Conservation (phyloP, 2,329 filamentous ascomycete species). For the Fusarium pseudocircinatum region DNA sequence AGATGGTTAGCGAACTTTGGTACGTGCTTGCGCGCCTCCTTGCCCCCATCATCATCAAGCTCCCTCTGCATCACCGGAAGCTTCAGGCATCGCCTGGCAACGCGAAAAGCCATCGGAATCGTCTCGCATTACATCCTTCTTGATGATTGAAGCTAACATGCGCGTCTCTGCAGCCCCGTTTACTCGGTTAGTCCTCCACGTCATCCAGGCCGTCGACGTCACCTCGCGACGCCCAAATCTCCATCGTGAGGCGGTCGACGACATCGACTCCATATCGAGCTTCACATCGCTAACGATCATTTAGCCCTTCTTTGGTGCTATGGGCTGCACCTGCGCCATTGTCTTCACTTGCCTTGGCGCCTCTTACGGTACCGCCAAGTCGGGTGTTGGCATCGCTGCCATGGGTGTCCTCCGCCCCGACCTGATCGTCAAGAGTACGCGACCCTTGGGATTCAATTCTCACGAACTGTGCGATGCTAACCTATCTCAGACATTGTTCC, state of each 20-base stretch:
- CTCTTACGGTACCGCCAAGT: constrained; percentile 98
- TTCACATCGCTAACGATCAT: constrained; percentile 47
- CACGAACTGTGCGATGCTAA: constrained; percentile 27
- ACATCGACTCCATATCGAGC: constrained; percentile 25
- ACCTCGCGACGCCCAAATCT: constrained; percentile 35
- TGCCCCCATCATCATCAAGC: constrained; percentile 45
- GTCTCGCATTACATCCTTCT: neutral
- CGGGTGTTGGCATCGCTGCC: constrained; percentile 96
- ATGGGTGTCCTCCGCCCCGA: constrained; percentile 99
- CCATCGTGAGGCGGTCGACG: constrained; percentile 30
- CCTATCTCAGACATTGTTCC: constrained; percentile 85
- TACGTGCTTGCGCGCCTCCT: constrained; percentile 63
- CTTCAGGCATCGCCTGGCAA: constrained; percentile 40
- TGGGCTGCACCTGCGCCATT: constrained; percentile 97
- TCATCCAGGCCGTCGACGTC: constrained; percentile 46
- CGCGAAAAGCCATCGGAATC: constrained; percentile 12
- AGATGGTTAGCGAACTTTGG: constrained; percentile 85
- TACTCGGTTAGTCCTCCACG: constrained; percentile 87
- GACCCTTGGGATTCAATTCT: constrained; percentile 1
- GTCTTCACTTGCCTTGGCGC: constrained; percentile 97
- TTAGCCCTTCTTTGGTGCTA: constrained; percentile 92
- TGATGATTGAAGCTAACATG: constrained; percentile 55
- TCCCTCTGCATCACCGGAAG: constrained; percentile 45
- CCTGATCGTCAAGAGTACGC: constrained; percentile 98
- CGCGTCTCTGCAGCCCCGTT: constrained; percentile 75